Evolutionary conservation across 2,329 filamentous ascomycete species (phyloP), one percentile per base, ranked within the genome.

Genomic region (Ceratocystis destructans): DNA sequence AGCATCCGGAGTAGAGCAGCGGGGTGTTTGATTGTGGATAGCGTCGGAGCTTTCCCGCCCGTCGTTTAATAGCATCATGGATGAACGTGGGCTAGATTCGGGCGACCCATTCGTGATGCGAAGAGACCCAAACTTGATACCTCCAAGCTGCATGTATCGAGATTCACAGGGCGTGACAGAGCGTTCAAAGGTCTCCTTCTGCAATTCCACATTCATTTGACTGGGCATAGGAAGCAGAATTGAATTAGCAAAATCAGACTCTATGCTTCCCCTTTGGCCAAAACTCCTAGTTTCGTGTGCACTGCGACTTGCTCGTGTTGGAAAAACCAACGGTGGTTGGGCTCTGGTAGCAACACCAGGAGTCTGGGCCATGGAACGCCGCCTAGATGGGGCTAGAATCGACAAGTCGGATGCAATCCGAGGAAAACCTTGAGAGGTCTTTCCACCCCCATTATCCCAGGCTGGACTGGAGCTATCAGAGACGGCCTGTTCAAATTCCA

Each of bases 81-180:
- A 64, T 4, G 66, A 68, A 70, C 61, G 66, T n/a, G 77, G 74
- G 61, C 79, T 83, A n/a, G 75, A 73, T 15, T 73, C 73, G 1
- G 84, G 84, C 2, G 77, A 75, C 15, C 83, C 84, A 72, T 87
- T 87, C 25, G 78, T 85, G 66, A 87, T 86, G 45, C 82, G 80
- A 62, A 87, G 71, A 1, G 83, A 83, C 1, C 85, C 85, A 64
- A 85, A 79, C 71, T 84, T 84, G 71, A 85, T 86, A 10, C 79
- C 82, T 2, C 84, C 84, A 41, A 83, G 79, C 59, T 85, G 82
- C 68, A 78, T 77, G 70, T 86, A 86, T n/a, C 82, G 79, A 33
- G 76, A 73, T 28, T 85, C 83, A 50, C 75, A 79, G 0, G 84
- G 75, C 7, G 76, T 77, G 15, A 71, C 70, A 6, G 72, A 72